Percentiles rank a stretch among this genome's conserved stretches.
Evolutionary conservation across 106 monocot species (phyloP).

Genomic region (Acanthochlamys bracteata): DNA sequence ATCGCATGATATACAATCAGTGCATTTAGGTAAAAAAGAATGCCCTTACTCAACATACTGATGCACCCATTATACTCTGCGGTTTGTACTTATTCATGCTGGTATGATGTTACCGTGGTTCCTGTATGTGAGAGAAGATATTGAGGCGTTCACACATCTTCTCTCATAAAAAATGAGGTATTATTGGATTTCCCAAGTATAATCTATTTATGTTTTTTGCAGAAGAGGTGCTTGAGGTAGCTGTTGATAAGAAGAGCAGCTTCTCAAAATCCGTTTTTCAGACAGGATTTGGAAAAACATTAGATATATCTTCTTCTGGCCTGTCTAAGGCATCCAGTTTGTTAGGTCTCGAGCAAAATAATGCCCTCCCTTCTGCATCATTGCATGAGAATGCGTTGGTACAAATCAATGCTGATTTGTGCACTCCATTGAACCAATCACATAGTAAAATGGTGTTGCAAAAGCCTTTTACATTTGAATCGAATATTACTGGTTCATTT

Average conservation of each 20-base stretch:
- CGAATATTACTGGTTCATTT: slow-evolving; percentile 9
- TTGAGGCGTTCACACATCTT: too few species aligned
- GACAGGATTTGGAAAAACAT: slow-evolving; percentile 31
- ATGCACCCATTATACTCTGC: too few species aligned
- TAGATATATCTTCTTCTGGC: slow-evolving; percentile 40
- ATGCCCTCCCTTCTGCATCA: slow-evolving; percentile 11
- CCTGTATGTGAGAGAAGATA: too few species aligned
- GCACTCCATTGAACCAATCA: neutral
- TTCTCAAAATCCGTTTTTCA: slow-evolving; percentile 31
- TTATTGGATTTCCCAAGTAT: neutral
- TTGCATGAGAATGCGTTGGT: slow-evolving; percentile 7
- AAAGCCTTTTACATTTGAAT: neutral
- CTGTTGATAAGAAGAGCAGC: neutral
- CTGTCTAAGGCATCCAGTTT: slow-evolving; percentile 33
- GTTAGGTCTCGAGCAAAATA: slow-evolving; percentile 37
- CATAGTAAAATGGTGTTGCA: neutral
- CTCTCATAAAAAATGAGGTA: too few species aligned
- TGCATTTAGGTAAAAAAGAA: too few species aligned
- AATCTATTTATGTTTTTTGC: neutral
- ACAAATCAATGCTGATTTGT: slow-evolving; percentile 4
- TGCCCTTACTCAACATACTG: too few species aligned
- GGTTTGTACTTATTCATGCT: too few species aligned
- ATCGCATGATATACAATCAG: too few species aligned
- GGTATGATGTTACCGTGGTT: too few species aligned
- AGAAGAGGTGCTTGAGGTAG: slow-evolving; percentile 15